Evolutionary conservation across 768 basidiomycete species (phyloP).

Genomic region (Boletus edulis): DNA sequence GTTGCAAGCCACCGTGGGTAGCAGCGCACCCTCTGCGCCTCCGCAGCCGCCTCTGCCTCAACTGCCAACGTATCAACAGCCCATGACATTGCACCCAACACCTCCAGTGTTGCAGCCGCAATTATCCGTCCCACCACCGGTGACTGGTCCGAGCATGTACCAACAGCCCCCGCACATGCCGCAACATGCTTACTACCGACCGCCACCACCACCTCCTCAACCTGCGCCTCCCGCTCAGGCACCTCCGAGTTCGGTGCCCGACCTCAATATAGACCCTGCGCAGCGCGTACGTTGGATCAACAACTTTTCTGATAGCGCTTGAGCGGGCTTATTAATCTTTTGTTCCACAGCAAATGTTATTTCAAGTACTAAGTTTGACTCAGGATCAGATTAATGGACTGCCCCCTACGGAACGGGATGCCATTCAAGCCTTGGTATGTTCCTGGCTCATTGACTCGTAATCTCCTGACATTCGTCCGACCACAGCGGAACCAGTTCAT

Average conservation of each 20-base stretch:
- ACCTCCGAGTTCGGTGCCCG: constrained; percentile 35
- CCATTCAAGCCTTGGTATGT: constrained; percentile 77
- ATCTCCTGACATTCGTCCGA: not conserved
- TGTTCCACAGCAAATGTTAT: constrained; percentile 64
- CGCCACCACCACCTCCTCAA: constrained; percentile 30
- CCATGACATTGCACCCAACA: constrained; percentile 32
- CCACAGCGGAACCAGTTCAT: constrained; percentile 35
- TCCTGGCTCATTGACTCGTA: not conserved
- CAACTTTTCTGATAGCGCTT: not conserved
- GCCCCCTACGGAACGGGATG: constrained; percentile 72
- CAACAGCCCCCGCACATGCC: constrained; percentile 33
- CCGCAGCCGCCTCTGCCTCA: constrained; percentile 33
- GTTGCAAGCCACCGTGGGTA: constrained; percentile 44
- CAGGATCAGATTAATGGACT: constrained; percentile 81
- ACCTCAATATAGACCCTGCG: constrained; percentile 42
- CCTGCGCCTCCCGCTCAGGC: constrained; percentile 30
- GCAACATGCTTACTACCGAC: constrained; percentile 32
- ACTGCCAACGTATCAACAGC: constrained; percentile 29
- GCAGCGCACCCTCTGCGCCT: constrained; percentile 25
- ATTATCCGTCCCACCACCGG: constrained; percentile 30
- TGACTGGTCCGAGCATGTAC: constrained; percentile 27
- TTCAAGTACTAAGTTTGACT: constrained; percentile 82
- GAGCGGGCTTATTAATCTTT: not conserved
- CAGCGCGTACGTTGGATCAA: constrained; percentile 42
- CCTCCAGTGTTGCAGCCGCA: constrained; percentile 33